These are phyloP conservation scores for Lupinus albus DNA, from an alignment of 306 rosid genomes.

Conservation along the genomic window DNA sequence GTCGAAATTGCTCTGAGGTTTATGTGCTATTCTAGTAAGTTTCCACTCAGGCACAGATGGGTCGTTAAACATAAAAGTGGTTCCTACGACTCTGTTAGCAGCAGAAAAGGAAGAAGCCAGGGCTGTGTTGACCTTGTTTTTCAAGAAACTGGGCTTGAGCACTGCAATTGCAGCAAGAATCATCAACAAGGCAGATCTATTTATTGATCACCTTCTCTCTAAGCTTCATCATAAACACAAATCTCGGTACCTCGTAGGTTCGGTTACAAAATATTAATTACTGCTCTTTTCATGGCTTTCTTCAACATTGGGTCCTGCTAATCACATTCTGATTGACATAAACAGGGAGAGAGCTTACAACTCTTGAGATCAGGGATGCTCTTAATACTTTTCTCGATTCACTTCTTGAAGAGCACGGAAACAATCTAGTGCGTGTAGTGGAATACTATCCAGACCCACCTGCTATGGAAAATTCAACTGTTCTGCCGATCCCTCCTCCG, in stretches of 20 bases:
- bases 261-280: slow-evolving; percentile 48
- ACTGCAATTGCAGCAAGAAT: slow-evolving; percentile 73
- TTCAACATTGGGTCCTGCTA: slow-evolving; percentile 32
- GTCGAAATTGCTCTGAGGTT: slow-evolving; percentile 31
- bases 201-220: slow-evolving; percentile 74
- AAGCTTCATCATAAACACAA: slow-evolving; percentile 82
- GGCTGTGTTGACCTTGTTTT: slow-evolving; percentile 78
- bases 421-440: slow-evolving; percentile 56
- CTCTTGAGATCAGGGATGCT: slow-evolving; percentile 90
- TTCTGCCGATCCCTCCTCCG: slow-evolving; percentile 40
- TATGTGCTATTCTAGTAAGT: slow-evolving; percentile 27
- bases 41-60: slow-evolving; percentile 57
- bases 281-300: slow-evolving; percentile 9
- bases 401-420: slow-evolving; percentile 69
- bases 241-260: slow-evolving; percentile 94
- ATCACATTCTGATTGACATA: slow-evolving; percentile 36
- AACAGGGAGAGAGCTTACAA: slow-evolving; percentile 90
- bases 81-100: slow-evolving; percentile 66
- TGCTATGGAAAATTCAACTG: slow-evolving; percentile 51
- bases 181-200: slow-evolving; percentile 72
- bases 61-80: slow-evolving; percentile 48
- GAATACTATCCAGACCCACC: slow-evolving; percentile 77
- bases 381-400: slow-evolving; percentile 75
- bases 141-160: slow-evolving; percentile 85
- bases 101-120: slow-evolving; percentile 97